Evolutionary conservation across 106 monocot genomes (phyloP), one percentile per base, ranked within the genome.

Genomic region (Iris macrosiphon): DNA sequence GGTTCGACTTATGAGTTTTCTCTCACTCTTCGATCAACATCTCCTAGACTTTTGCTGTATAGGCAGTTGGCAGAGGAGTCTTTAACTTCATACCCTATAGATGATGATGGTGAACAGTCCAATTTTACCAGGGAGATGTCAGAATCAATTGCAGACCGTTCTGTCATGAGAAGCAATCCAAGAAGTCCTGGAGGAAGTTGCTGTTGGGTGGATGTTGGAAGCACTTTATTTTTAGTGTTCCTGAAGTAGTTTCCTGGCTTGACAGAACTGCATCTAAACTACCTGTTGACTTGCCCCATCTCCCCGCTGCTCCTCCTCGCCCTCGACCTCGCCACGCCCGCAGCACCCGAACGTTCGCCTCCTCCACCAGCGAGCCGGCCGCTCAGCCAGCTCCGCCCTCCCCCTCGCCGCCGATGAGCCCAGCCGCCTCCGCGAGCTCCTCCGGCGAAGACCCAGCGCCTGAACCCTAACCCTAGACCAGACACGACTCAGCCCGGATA

Each of bases 171-270:
- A 15, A 44, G n/a, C n/a, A 54, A 58, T 19, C 39, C 37, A 10
- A 52, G 33, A 31, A 66, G 10, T 56, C 47, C 72, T 15, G 69
- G 42, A 56, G 66, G 76, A 43, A 78, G 45, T 28, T 94, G 94
- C 58, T 94, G 94, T 32, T 94, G 89, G 94, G 75, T 94, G 7
- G 89, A 94, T 62, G 79, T 73, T 62, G 94, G 94, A 52, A 74
- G 62, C 31, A 55, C 52, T 15, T 20, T 94, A 31, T 46, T 89
- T 82, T 77, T 60, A 89, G 62, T 47, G 60, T 62, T 15, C 35
- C 78, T 34, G 81, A 89, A 30, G 67, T 89, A 31, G 59, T 49
- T 28, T 35, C 57, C 27, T 89, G 89, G 89, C 59, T 84, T 52
- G 74, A 68, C 13, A n/a, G n/a, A n/a, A 59, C 46, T 25, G 53